Evolutionary conservation across 2,329 filamentous ascomycete species (phyloP).

Genomic region (Aspergillus flavus): DNA sequence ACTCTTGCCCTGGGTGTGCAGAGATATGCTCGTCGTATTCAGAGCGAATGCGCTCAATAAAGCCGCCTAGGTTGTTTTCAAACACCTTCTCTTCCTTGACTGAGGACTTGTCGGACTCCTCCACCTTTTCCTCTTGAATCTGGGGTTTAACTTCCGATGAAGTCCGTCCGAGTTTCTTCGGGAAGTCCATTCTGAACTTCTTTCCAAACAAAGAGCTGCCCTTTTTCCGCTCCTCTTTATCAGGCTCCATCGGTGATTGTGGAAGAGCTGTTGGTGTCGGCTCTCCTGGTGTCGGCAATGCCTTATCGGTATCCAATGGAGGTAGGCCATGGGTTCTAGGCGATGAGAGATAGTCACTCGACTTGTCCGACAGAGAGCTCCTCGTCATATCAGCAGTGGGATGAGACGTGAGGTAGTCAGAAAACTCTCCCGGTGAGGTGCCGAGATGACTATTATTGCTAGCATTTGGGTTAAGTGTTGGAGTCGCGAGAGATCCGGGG

Average conservation of each 20-base stretch:
- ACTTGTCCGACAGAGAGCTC: slow-evolving; percentile 60
- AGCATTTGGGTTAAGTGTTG: slow-evolving; percentile 24
- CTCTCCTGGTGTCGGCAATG: slow-evolving; percentile 48
- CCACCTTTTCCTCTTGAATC: slow-evolving; percentile 71
- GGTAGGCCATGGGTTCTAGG: slow-evolving; percentile 51
- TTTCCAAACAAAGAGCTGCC: slow-evolving; percentile 71
- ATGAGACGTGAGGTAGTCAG: slow-evolving; percentile 50
- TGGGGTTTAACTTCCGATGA: slow-evolving; percentile 71
- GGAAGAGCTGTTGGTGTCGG: slow-evolving; percentile 48
- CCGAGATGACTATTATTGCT: slow-evolving; percentile 33
- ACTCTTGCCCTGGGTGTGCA: slow-evolving; percentile 38
- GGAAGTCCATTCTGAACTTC: slow-evolving; percentile 75
- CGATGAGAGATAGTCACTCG: slow-evolving; percentile 76
- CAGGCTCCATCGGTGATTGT: slow-evolving; percentile 57
- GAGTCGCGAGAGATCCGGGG: slow-evolving; percentile 52
- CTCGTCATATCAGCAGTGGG: slow-evolving; percentile 52
- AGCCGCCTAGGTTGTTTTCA: slow-evolving; percentile 50
- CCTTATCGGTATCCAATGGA: slow-evolving; percentile 52
- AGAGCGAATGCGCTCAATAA: slow-evolving; percentile 48
- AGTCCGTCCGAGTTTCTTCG: slow-evolving; percentile 78
- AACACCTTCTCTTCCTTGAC: slow-evolving; percentile 51
- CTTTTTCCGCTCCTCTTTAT: slow-evolving; percentile 64
- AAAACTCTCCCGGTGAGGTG: slow-evolving; percentile 35
- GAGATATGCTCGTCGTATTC: slow-evolving; percentile 50
- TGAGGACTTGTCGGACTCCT: slow-evolving; percentile 57